Evolutionary conservation across 768 basidiomycete genomes (phyloP), one percentile per base, ranked within the genome.

Genomic region (Tephrocybe sp.): DNA sequence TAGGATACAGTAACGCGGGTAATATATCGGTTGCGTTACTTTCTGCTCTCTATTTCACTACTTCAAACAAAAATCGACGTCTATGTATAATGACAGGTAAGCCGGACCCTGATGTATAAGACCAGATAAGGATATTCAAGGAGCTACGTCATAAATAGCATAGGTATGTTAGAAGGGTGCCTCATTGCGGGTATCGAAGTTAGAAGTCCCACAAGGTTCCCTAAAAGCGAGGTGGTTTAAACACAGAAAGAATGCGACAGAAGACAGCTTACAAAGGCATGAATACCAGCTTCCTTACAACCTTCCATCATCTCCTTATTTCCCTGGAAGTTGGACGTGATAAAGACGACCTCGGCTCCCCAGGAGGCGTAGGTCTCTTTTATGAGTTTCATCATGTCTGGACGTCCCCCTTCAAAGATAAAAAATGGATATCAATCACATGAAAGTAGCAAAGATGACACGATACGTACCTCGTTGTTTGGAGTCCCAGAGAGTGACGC

Each of bases 261-360:
- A 39, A 43, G 27, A 34, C 28, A 22, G 60, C 76, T 50, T 56
- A 78, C 87, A 56, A 86, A 84, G 30, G 79, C 82, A 42, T 84
- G 85, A 55, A 87, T 87, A 12, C 83, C 80, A 28, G 80, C 80
- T 52, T 72, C 73, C 66, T 85, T 89, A 63, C 84, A 91, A 9
- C 86, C 88, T 65, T 87, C 79, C 80, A 89, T 90, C 70, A 92
- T 87, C 63, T 92, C 89, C 32, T 75, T 73, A 63, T 92, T 92
- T 13, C 89, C 89, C 46, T 80, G 74, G 58, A 74, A 78, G 67
- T 92, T 92, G 4, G 87, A 89, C 12, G 89, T 92, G 60, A 91
- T 89, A 65, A 91, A 89, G 11, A 91, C 81, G 13, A 92, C 82
- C 63, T 92, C 89, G 2, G 89, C 89, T 9, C 80, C 75, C 87